Percentiles rank a stretch among this genome's conserved stretches.
phyloP scores from a whole-genome alignment of 345 rosid genomes.

The Sonneratia alba region DNA sequence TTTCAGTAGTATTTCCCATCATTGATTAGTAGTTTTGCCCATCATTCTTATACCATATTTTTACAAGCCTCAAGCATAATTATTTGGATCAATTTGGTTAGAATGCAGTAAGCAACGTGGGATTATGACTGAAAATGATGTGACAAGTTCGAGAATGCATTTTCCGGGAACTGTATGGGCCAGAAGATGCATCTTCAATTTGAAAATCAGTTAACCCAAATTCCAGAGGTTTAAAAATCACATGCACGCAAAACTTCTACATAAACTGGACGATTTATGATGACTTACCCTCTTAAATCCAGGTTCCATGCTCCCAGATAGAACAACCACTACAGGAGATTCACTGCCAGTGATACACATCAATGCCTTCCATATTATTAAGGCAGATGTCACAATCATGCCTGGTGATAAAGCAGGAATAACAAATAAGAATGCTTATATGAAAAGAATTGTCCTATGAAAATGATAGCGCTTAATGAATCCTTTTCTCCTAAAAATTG shows the following conservation, averaged over 20 bases:
- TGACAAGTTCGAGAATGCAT: background rate
- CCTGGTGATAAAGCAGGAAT: slow-evolving; percentile 28
- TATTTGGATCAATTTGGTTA: background rate
- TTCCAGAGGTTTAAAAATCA: background rate
- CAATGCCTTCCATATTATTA: slow-evolving; percentile 91
- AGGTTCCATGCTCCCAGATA: slow-evolving; percentile 99
- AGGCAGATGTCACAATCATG: slow-evolving; percentile 90
- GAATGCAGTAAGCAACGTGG: background rate
- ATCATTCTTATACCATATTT: background rate
- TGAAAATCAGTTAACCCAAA: background rate
- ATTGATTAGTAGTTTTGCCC: background rate
- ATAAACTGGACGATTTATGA: background rate
- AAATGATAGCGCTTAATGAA: background rate
- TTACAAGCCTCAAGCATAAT: background rate
- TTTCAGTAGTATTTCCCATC: background rate
- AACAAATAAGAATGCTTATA: slow-evolving; percentile 1
- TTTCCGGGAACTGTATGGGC: background rate
- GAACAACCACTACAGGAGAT: slow-evolving; percentile 97
- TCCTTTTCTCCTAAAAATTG: background rate
- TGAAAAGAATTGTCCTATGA: background rate
- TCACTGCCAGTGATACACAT: slow-evolving; percentile 97
- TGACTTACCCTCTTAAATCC: slow-evolving; percentile 82
- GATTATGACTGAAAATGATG: background rate
- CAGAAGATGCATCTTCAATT: background rate
- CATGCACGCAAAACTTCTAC: background rate